Conservation (phyloP, 768 basidiomycete genomes). For the Suillus decipiens region DNA sequence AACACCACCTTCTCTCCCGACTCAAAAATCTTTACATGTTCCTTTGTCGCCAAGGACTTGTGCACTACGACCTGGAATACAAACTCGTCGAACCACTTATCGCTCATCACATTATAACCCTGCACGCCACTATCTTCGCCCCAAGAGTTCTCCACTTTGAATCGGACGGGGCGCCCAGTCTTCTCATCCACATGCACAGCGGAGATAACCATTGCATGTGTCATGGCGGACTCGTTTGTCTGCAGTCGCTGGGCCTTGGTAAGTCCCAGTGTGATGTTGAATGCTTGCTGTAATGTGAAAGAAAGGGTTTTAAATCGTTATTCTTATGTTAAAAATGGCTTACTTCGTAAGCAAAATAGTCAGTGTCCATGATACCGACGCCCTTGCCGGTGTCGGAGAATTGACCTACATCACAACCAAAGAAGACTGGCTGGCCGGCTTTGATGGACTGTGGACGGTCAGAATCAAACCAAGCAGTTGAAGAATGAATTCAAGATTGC, state of each 20-base stretch:
- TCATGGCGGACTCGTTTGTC: slow-evolving; percentile 87
- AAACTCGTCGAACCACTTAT: slow-evolving; percentile 91
- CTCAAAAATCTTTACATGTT: slow-evolving; percentile 82
- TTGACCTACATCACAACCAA: slow-evolving; percentile 95
- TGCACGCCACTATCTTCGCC: slow-evolving; percentile 74
- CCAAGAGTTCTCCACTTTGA: slow-evolving; percentile 98
- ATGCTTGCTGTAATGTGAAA: slow-evolving; percentile 61
- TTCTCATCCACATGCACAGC: slow-evolving; percentile 82
- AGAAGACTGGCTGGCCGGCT: slow-evolving; percentile 89
- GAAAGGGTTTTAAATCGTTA: neutral
- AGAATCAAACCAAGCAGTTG: neutral
- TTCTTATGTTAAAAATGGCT: neutral
- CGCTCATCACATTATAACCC: slow-evolving; percentile 92
- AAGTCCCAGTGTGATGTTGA: slow-evolving; percentile 77
- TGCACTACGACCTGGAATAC: slow-evolving; percentile 95
- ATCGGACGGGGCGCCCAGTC: slow-evolving; percentile 76
- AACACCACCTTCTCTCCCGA: slow-evolving; percentile 62
- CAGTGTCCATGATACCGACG: slow-evolving; percentile 85
- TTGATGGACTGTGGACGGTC: slow-evolving; percentile 59
- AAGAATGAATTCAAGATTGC: slow-evolving; percentile 13
- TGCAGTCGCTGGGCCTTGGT: slow-evolving; percentile 85
- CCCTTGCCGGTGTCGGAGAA: slow-evolving; percentile 59
- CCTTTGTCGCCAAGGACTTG: slow-evolving; percentile 73
- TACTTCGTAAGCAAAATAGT: slow-evolving; percentile 81
- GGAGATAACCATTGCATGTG: slow-evolving; percentile 87